A percentile compares a stretch with the other conserved stretches of the same genome.
Conservation (phyloP, 1,284 basidiomycete species). For the Puccinia novopanici region DNA sequence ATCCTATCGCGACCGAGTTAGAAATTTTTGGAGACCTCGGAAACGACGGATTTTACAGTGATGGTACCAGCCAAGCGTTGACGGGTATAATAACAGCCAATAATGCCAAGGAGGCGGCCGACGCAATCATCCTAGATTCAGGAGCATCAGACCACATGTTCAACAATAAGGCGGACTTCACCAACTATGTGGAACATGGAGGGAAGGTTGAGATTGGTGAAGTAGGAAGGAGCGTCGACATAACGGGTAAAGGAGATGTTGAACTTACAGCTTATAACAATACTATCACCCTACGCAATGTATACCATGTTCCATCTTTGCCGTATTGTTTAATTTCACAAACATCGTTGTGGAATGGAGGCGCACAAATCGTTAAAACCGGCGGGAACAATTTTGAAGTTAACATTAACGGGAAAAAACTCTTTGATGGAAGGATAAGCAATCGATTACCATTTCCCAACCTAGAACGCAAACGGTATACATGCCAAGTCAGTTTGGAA, state of each 20-base stretch:
- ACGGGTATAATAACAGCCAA: too few species aligned
- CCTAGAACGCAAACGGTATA: conserved; percentile 10
- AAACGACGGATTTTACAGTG: too few species aligned
- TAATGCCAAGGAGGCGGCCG: too few species aligned
- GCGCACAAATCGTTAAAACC: conserved; percentile 3
- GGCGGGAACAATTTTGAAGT: conserved; percentile 10
- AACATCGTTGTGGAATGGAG: conserved; percentile 18
- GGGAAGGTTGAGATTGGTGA: conserved; percentile 32
- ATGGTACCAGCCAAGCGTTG: too few species aligned
- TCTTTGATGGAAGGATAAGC: conserved; percentile 22
- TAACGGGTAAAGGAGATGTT: conserved; percentile 29
- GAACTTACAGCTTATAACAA: conserved; percentile 8
- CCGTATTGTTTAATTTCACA: too few species aligned
- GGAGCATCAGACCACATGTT: conserved; percentile 29
- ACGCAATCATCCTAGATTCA: too few species aligned
- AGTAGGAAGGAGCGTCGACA: conserved; percentile 19
- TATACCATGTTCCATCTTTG: conserved; percentile 31
- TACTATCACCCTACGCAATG: conserved; percentile 16
- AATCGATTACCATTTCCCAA: conserved; percentile 23
- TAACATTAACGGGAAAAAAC: not conserved
- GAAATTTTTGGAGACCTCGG: too few species aligned
- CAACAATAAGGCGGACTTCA: conserved; percentile 18
- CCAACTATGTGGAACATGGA: not conserved
- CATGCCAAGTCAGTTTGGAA: not conserved
- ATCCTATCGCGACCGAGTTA: too few species aligned